phyloP scores from a whole-genome alignment of 2,329 filamentous ascomycete genomes.

The Aspergillus transmontanensis region DNA sequence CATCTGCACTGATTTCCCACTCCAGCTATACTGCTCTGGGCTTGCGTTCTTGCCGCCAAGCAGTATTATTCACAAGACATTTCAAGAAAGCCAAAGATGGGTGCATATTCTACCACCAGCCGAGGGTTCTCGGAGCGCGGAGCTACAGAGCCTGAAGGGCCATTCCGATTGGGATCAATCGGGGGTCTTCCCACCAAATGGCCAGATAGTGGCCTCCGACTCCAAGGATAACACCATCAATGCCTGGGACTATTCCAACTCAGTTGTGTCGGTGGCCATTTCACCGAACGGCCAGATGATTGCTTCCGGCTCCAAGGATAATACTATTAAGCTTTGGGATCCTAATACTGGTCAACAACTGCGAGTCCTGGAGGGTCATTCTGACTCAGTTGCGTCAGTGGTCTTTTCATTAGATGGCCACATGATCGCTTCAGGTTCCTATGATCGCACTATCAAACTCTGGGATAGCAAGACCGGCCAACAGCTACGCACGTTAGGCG shows the following conservation, averaged over 20 bases:
- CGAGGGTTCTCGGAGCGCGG: conserved; percentile 11
- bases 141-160: conserved; percentile 17
- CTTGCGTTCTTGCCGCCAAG: conserved; percentile 28
- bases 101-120: conserved; percentile 20
- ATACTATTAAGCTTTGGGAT: not conserved
- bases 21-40: conserved; percentile 39
- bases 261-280: not conserved
- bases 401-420: not conserved
- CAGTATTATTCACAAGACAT: no score
- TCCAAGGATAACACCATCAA: not conserved
- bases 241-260: not conserved
- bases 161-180: conserved; percentile 4
- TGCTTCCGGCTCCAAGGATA: not conserved
- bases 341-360: not conserved
- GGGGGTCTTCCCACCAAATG: not conserved
- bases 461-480: not conserved
- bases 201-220: not conserved
- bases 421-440: not conserved
- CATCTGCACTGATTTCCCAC: conserved; percentile 20
- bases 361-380: conserved; percentile 20
- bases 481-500: not conserved
- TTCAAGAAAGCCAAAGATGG: no score
- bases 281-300: not conserved
- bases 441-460: not conserved
- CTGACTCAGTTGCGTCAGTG: not conserved